phyloP scores from a whole-genome alignment of 75 land plant genomes.

The Picea sitchensis region DNA sequence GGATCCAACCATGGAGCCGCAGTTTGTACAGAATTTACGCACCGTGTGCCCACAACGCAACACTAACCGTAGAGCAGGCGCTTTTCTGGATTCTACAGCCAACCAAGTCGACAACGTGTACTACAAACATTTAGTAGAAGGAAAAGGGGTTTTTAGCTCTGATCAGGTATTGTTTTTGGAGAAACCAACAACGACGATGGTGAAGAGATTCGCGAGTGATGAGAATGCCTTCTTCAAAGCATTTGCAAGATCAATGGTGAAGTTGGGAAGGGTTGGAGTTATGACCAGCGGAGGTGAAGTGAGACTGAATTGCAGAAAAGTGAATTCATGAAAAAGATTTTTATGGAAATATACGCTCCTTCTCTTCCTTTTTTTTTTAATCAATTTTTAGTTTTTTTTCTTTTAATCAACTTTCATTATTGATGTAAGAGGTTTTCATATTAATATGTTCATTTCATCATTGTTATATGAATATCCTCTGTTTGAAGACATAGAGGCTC shows the following conservation, averaged over 20 bases:
- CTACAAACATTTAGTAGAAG: slow-evolving; percentile 24
- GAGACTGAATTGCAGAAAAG: too few relatives aligned
- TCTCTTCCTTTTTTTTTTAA: too few relatives aligned
- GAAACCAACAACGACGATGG: too few relatives aligned
- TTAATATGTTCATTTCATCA: too few relatives aligned
- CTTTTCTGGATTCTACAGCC: slow-evolving; percentile 42
- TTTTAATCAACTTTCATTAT: too few relatives aligned
- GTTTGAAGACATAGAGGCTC: too few relatives aligned
- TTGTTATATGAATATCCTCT: too few relatives aligned
- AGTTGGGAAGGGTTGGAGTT: slow-evolving; percentile 43
- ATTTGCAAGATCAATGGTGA: slow-evolving; percentile 53
- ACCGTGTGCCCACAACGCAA: slow-evolving; percentile 2
- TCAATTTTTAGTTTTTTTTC: too few relatives aligned
- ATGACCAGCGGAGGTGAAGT: neutral
- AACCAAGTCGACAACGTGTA: slow-evolving; percentile 53
- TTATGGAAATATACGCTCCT: too few relatives aligned
- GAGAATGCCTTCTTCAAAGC: slow-evolving; percentile 32
- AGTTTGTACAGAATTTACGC: slow-evolving; percentile 1
- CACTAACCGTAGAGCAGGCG: slow-evolving; percentile 12
- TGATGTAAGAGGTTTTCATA: too few relatives aligned
- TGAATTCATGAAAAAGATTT: too few relatives aligned
- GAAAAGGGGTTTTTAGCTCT: slow-evolving; percentile 46
- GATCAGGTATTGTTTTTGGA: slow-evolving; percentile 39
- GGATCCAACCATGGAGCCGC: slow-evolving; percentile 9
- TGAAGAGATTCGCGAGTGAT: slow-evolving; percentile 21